These are phyloP conservation scores for Globisporangium emineosum DNA, from an alignment of 352 stramenopile genomes.

Conservation along the genomic window DNA sequence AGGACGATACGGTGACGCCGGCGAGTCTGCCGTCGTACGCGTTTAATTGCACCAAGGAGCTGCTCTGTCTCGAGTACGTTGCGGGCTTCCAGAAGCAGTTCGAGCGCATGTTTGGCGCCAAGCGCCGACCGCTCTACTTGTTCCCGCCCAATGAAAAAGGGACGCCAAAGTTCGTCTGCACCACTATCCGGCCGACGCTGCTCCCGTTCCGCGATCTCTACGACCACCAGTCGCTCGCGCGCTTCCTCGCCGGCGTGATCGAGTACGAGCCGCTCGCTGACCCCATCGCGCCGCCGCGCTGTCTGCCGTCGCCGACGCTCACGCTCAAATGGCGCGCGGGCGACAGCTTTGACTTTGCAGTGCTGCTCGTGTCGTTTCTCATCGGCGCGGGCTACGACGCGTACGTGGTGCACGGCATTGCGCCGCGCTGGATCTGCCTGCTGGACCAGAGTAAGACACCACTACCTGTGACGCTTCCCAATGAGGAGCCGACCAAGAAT, in stretches of 20 bases:
- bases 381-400: slow-evolving; percentile 94
- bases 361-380: slow-evolving; percentile 89
- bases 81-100: slow-evolving; percentile 90
- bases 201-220: slow-evolving; percentile 92
- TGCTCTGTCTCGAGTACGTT: slow-evolving; percentile 94
- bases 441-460: slow-evolving; percentile 86
- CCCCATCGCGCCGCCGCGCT: slow-evolving; percentile 62
- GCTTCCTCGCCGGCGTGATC: slow-evolving; percentile 90
- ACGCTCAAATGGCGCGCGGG: slow-evolving; percentile 86
- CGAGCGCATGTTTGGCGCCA: slow-evolving; percentile 75
- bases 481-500: slow-evolving; percentile 45
- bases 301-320: slow-evolving; percentile 81
- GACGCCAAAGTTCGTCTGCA: slow-evolving; percentile 94
- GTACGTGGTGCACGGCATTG: slow-evolving; percentile 90
- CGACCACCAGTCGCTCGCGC: slow-evolving; percentile 76
- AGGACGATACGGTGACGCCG: slow-evolving; percentile 47
- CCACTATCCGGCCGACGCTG: slow-evolving; percentile 90
- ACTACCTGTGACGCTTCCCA: slow-evolving; percentile 54
- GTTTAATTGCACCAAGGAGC: slow-evolving; percentile 86
- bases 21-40: slow-evolving; percentile 33
- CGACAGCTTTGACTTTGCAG: slow-evolving; percentile 92
- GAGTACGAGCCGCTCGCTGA: slow-evolving; percentile 93
- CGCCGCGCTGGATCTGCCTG: slow-evolving; percentile 87
- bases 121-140: slow-evolving; percentile 78
- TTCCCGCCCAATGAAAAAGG: slow-evolving; percentile 90